Base-by-base conservation (phyloP, 371 early-diverging fungal species). In the Syncephalis plumigaleata region DNA sequence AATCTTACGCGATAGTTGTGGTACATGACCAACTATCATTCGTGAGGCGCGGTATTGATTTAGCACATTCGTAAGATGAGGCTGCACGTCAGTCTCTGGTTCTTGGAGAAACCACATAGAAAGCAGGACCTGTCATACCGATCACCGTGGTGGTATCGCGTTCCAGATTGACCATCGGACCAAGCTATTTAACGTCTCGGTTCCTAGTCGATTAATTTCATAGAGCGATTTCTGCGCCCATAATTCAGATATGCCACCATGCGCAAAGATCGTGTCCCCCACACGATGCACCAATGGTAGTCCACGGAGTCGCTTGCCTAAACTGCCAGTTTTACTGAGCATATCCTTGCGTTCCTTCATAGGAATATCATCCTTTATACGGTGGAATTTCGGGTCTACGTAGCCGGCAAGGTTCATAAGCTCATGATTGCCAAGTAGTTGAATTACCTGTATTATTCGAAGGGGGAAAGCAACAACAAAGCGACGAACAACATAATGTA, bases 11-110 rank as follows among this genome's bases (percentile, higher is more conserved):
- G 65, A 62, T 20, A 61, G 57, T 47, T 82, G 83, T 1, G 75
- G 70, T 0, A 83, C 83, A 48, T 86, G 87, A 1, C 81, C 87
- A 22, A 84, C 64, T 1, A 86, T 73, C 71, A 87, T 80, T 3
- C 84, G 64, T 51, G 75, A 72, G 2, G 77, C 83, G 66, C 72
- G 40, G 17, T 36, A 43, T 25, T 43, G 4, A 15, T 42, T 8
- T 15, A 36, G 36, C 42, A 44, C 17, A 20, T 20, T 40, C 25
- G 0, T 9, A 36, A 13, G 18, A 26, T 45, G 23, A 3, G 26
- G 9, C 21, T 27, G 48, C 8, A 54, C 17, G 4, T 57, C 55
- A 8, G 80, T 48, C 0, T 76, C 75, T 25, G 61, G 31, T 5
- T 71, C 67, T 25, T 80, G 4, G 79, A 81, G 55, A 72, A 83